Evolutionary conservation across 352 stramenopile species (phyloP).

Genomic region (Phytophthora hybrid): DNA sequence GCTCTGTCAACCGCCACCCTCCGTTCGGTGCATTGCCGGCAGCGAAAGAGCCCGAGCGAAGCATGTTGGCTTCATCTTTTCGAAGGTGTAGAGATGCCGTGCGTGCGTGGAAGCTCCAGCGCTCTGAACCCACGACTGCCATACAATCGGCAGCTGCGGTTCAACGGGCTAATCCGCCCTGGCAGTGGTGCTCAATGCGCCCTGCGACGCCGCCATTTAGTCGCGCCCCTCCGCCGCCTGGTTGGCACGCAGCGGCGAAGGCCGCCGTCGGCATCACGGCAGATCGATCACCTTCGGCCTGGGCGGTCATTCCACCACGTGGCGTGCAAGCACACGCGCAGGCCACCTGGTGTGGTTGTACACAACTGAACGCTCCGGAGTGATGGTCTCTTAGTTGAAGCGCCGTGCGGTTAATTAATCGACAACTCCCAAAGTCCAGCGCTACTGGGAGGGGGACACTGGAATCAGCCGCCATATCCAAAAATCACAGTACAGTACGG

Average conservation of each 20-base stretch:
- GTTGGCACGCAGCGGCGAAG: slow-evolving; percentile 3
- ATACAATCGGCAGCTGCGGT: background rate
- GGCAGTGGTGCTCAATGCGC: background rate
- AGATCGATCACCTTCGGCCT: background rate
- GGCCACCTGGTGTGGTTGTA: slow-evolving; percentile 7
- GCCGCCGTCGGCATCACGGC: background rate
- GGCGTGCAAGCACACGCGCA: slow-evolving; percentile 15
- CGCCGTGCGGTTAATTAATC: slow-evolving; percentile 22
- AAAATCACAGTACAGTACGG: background rate
- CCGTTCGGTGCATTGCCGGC: background rate
- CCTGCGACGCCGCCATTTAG: slow-evolving; percentile 2
- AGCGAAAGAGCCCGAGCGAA: background rate
- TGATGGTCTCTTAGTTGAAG: slow-evolving; percentile 29
- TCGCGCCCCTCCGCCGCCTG: background rate
- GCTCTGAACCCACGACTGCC: slow-evolving; percentile 32
- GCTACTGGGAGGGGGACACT: background rate
- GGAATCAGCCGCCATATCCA: background rate
- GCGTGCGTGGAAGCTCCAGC: slow-evolving; percentile 22
- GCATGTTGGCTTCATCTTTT: slow-evolving; percentile 15
- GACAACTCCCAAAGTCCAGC: slow-evolving; percentile 5
- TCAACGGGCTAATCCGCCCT: background rate
- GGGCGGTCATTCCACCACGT: slow-evolving; percentile 24
- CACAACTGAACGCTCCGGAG: slow-evolving; percentile 10
- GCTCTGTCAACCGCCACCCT: background rate
- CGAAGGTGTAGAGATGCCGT: slow-evolving; percentile 17